Evolutionary conservation across 2,329 filamentous ascomycete species (phyloP), one percentile per base, ranked within the genome.

Genomic region (Epichloe festucae): DNA sequence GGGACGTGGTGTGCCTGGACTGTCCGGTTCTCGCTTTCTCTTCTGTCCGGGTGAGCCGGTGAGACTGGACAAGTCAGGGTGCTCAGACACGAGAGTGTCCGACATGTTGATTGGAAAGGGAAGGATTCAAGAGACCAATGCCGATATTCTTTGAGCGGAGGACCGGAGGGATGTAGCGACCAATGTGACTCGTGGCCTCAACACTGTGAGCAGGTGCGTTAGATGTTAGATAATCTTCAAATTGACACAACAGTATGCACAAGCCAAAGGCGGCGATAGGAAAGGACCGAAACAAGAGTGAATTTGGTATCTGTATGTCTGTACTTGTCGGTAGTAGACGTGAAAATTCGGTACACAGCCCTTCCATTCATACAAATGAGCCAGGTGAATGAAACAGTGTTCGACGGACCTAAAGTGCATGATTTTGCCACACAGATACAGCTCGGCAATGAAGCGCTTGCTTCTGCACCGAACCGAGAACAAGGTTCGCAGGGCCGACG

Each of bases 21-120:
- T 78, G 51, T 75, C 74, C 21, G 66, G 64, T 52, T 72, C 69
- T 50, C 77, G 75, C 68, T 81, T 81, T 54, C 77, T 70, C 67
- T 81, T 81, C 60, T 75, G 71, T 15, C 67, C 66, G 11, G 76
- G 75, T 51, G 72, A 69, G 57, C 66, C 60, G 50, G 66, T 56
- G 60, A 69, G 54, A 57, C 66, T 63, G 44, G 70, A 67, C 50
- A 76, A 68, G 52, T 76, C 74, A 49, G 71, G 65, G 50, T 77
- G 75, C 48, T 78, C 74, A 31, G 67, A 51, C 36, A 70, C 62
- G 27, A 73, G 64, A 36, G 70, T 59, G 42, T 78, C 73, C 53
- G 75, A 69, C 75, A 78, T 78, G 48, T 58, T 54, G 50, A 46
- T 47, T 47, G 14, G n/a, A 41, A 15, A 5, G n/a, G 43, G 43